Conservation (phyloP, 768 basidiomycete species). For the Rhodocollybia butyracea region DNA sequence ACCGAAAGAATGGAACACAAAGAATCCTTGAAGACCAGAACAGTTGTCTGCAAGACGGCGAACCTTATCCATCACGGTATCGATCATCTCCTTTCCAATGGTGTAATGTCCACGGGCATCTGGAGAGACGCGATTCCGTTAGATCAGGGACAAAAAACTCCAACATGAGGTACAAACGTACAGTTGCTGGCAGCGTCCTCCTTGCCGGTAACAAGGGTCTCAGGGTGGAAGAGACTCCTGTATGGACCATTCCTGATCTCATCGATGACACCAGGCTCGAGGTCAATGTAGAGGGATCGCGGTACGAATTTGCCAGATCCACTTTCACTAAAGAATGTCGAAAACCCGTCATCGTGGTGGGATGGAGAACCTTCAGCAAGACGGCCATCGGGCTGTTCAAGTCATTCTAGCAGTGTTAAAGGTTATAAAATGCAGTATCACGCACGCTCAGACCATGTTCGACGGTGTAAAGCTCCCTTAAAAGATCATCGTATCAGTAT, state of each 20-base stretch:
- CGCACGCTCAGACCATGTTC: conserved; percentile 96
- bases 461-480: conserved; percentile 98
- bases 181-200: conserved; percentile 99
- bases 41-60: conserved; percentile 98
- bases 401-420: conserved; percentile 17
- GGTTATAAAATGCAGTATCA: conserved; percentile 17
- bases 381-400: conserved; percentile 86
- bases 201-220: conserved; percentile 97
- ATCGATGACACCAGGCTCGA: conserved; percentile 97
- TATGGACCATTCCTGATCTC: conserved; percentile 95
- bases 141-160: conserved; percentile 1
- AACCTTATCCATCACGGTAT: conserved; percentile 94
- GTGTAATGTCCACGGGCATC: conserved; percentile 99
- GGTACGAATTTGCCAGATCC: conserved; percentile 96
- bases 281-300: conserved; percentile 94
- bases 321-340: conserved; percentile 99
- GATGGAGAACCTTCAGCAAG: conserved; percentile 75
- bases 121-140: conserved; percentile 25
- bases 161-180: conserved; percentile 30
- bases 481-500: conserved; percentile 33
- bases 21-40: conserved; percentile 98
- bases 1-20: conserved; percentile 99
- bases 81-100: conserved; percentile 97
- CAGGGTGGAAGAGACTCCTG: conserved; percentile 97
- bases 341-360: conserved; percentile 89